phyloP scores from a whole-genome alignment of 2,329 filamentous ascomycete genomes.

The Chrysoporthe cubensis region DNA sequence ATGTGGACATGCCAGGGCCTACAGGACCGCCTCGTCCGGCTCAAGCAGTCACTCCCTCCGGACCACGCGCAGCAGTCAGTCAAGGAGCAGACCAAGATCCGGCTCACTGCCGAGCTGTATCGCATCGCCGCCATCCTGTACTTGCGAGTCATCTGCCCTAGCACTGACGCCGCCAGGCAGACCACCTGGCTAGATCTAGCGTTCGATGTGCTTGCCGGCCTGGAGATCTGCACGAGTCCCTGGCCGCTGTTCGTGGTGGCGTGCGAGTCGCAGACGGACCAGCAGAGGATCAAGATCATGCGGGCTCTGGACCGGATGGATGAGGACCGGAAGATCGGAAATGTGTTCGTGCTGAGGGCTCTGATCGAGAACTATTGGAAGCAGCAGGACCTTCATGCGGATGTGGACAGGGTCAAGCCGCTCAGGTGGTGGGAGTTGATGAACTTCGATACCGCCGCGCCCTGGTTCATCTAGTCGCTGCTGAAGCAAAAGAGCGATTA shows the following conservation, averaged over 20 bases:
- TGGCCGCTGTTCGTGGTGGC: slow-evolving; percentile 54
- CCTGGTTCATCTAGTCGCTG: slow-evolving; percentile 41
- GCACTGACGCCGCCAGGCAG: slow-evolving; percentile 34
- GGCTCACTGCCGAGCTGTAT: slow-evolving; percentile 54
- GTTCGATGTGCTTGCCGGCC: slow-evolving; percentile 40
- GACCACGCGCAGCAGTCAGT: slow-evolving; percentile 32
- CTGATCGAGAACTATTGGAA: slow-evolving; percentile 52
- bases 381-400: slow-evolving; percentile 45
- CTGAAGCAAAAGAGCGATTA: neutral
- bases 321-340: slow-evolving; percentile 48
- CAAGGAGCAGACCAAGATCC: slow-evolving; percentile 37
- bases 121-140: slow-evolving; percentile 46
- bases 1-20: slow-evolving; percentile 36
- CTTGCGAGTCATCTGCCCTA: slow-evolving; percentile 37
- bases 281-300: slow-evolving; percentile 46
- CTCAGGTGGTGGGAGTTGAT: slow-evolving; percentile 46
- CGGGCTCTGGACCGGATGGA: slow-evolving; percentile 48
- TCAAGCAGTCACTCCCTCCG: slow-evolving; percentile 36
- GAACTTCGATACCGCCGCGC: slow-evolving; percentile 38
- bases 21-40: slow-evolving; percentile 34
- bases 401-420: slow-evolving; percentile 34
- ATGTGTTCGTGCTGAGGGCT: slow-evolving; percentile 47
- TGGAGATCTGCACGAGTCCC: slow-evolving; percentile 50
- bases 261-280: slow-evolving; percentile 47
- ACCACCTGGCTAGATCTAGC: slow-evolving; percentile 40